phyloP scores from a whole-genome alignment of 1,284 basidiomycete genomes.

The Moniliophthora roreri region DNA sequence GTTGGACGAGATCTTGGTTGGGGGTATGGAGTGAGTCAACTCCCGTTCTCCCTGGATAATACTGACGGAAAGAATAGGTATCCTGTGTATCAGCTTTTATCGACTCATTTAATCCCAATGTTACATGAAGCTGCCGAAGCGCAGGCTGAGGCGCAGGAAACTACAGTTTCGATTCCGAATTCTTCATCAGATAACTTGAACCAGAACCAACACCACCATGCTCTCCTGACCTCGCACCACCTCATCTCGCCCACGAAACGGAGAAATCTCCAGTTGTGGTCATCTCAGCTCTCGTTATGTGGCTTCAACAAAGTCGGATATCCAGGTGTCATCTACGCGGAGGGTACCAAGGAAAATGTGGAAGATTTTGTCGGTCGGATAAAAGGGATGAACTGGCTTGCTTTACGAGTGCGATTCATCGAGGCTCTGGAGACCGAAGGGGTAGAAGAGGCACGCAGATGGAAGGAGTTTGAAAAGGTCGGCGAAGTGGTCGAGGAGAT shows the following conservation, averaged over 20 bases:
- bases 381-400: conserved; percentile 79
- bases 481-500: conserved; percentile 71
- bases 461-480: conserved; percentile 68
- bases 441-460: conserved; percentile 23
- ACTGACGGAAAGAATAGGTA: conserved; percentile 39
- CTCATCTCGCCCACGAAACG: conserved; percentile 70
- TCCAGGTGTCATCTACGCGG: conserved; percentile 71
- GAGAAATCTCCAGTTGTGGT: conserved; percentile 60
- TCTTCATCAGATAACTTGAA: not conserved
- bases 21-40: conserved; percentile 46
- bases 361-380: conserved; percentile 67
- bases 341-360: conserved; percentile 51
- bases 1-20: conserved; percentile 33
- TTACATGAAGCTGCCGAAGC: conserved; percentile 40
- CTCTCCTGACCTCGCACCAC: conserved; percentile 73
- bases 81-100: conserved; percentile 59
- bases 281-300: conserved; percentile 50
- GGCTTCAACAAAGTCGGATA: conserved; percentile 77
- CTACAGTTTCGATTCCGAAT: not conserved
- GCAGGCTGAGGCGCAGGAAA: not conserved
- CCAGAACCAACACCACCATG: conserved; percentile 44
- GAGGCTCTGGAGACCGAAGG: conserved; percentile 34
- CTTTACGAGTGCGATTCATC: conserved; percentile 61
- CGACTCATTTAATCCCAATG: conserved; percentile 55
- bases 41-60: no score